phyloP scores from a whole-genome alignment of 345 rosid species.

The Kernera saxatilis region DNA sequence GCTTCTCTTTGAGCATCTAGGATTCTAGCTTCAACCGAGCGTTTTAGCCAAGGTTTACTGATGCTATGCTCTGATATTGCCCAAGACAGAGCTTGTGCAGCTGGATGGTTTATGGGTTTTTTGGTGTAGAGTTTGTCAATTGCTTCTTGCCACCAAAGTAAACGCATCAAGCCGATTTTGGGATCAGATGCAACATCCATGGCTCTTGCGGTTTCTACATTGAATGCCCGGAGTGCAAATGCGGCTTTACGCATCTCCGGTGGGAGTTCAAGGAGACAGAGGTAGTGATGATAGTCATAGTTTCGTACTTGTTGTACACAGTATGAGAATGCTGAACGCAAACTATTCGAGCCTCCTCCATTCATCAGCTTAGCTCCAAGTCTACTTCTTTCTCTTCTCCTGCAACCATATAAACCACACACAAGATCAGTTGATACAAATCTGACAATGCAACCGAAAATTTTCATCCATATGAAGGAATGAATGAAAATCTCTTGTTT shows the following conservation, averaged over 20 bases:
- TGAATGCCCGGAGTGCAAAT: slow-evolving; percentile 90
- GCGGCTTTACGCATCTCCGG: slow-evolving; percentile 74
- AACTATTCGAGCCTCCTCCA: slow-evolving; percentile 47
- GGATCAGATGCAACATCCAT: slow-evolving; percentile 95
- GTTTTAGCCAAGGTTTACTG: slow-evolving; percentile 77
- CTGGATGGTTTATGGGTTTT: slow-evolving; percentile 67
- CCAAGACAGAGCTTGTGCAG: slow-evolving; percentile 75
- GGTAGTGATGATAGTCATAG: slow-evolving; percentile 96
- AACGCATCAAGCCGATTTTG: slow-evolving; percentile 81
- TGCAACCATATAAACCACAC: slow-evolving; percentile 1
- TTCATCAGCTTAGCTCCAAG: slow-evolving; percentile 43
- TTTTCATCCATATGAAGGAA: not conserved
- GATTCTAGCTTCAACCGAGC: slow-evolving; percentile 84
- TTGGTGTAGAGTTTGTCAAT: slow-evolving; percentile 73
- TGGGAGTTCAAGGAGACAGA: slow-evolving; percentile 93
- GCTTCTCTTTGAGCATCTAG: slow-evolving; percentile 61
- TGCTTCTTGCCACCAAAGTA: slow-evolving; percentile 94
- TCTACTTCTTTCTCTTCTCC: not conserved
- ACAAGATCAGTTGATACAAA: not conserved
- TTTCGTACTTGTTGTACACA: slow-evolving; percentile 86
- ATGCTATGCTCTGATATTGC: slow-evolving; percentile 58
- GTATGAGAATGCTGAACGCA: slow-evolving; percentile 71
- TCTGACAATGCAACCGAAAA: not conserved
- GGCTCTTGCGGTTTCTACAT: slow-evolving; percentile 89
- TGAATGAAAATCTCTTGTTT: too few species aligned